Conservation (phyloP, 495 filamentous ascomycete species). For the Hyaloscypha bicolor region DNA sequence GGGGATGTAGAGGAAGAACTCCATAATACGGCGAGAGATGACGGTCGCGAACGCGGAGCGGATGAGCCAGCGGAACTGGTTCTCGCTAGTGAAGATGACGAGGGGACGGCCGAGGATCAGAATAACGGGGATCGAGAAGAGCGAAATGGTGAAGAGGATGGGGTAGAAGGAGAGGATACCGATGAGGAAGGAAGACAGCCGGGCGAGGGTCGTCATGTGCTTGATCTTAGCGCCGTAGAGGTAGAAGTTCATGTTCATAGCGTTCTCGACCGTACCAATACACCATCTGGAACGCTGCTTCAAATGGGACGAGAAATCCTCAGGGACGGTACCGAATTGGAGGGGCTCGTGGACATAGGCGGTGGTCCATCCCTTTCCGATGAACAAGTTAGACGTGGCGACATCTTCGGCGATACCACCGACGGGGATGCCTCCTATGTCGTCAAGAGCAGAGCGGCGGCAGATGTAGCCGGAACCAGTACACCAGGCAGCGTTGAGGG, state of each 20-base stretch:
- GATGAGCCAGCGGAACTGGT: slow-evolving; percentile 48
- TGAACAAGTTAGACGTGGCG: slow-evolving; percentile 46
- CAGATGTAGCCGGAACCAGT: slow-evolving; percentile 56
- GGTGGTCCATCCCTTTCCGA: slow-evolving; percentile 52
- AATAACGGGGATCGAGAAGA: slow-evolving; percentile 48
- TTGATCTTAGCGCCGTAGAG: slow-evolving; percentile 42
- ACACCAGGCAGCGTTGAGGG: slow-evolving; percentile 50
- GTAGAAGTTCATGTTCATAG: slow-evolving; percentile 48
- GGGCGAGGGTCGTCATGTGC: slow-evolving; percentile 33
- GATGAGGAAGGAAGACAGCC: slow-evolving; percentile 40
- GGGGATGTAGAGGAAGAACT: slow-evolving; percentile 45
- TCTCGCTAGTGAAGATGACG: slow-evolving; percentile 41
- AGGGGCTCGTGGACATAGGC: slow-evolving; percentile 52
- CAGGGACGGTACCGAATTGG: slow-evolving; percentile 54
- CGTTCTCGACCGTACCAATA: slow-evolving; percentile 46
- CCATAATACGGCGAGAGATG: slow-evolving; percentile 43
- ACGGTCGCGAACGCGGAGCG: slow-evolving; percentile 44
- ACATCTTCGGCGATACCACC: slow-evolving; percentile 54
- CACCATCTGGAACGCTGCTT: slow-evolving; percentile 56
- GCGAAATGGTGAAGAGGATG: slow-evolving; percentile 41
- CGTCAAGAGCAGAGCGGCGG: slow-evolving; percentile 49
- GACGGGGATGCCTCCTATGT: slow-evolving; percentile 52
- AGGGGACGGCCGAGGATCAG: slow-evolving; percentile 45
- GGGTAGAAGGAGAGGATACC: slow-evolving; percentile 44
- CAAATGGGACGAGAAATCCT: slow-evolving; percentile 46